Percentiles rank a stretch among this genome's conserved stretches.
These are phyloP conservation scores for Anthoceros angustus DNA, from an alignment of 225 moss, liverwort and hornwort species.

Conservation along the genomic window DNA sequence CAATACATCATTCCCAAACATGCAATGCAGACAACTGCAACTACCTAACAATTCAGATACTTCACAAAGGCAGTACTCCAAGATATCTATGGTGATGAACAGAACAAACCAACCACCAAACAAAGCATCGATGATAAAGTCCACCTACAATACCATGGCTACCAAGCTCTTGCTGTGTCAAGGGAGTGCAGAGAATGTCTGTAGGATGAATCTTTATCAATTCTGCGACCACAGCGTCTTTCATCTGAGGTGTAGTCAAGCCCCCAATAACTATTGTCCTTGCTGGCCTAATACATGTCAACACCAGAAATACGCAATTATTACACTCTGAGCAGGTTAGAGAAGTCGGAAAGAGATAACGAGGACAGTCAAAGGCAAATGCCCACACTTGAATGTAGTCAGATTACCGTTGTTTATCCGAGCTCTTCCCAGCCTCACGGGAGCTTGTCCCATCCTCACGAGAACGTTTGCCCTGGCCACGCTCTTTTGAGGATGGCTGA, in stretches of 20 bases:
- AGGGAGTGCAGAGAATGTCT: conserved; percentile 41
- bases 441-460: conserved; percentile 36
- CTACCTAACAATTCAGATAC: too few relatives aligned
- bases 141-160: conserved; percentile 39
- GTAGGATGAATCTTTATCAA: conserved; percentile 56
- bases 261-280: conserved; percentile 77
- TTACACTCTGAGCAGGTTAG: background rate
- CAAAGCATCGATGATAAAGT: background rate
- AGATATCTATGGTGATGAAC: conserved; percentile 3
- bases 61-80: background rate
- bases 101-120: background rate
- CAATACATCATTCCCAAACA: background rate
- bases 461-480: conserved; percentile 17
- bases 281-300: conserved; percentile 46
- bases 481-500: background rate
- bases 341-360: background rate
- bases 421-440: conserved; percentile 36
- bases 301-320: background rate
- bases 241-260: conserved; percentile 51
- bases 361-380: background rate
- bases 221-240: conserved; percentile 50
- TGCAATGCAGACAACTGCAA: background rate
- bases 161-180: conserved; percentile 51
- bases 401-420: conserved; percentile 38
- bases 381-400: background rate